Conservation (phyloP, 805 yeast genomes). For the Pichia manshurica region DNA sequence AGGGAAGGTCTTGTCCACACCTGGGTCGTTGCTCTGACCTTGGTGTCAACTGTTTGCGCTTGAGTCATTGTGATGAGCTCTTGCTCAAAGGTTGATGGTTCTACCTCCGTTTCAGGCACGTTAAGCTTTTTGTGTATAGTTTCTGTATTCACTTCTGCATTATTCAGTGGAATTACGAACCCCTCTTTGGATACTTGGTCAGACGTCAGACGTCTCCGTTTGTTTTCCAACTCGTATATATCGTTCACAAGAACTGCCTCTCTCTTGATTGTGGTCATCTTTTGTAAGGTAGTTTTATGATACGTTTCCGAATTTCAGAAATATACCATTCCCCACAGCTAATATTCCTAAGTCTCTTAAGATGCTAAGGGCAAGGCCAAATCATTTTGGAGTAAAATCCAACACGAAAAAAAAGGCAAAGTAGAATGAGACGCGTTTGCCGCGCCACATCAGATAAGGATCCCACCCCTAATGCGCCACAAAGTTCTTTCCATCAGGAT, state of each 20-base stretch:
- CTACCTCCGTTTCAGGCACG: conserved; percentile 26
- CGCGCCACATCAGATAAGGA: background rate
- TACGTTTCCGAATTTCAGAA: too few species aligned
- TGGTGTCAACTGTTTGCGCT: conserved; percentile 20
- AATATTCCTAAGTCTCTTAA: too few species aligned
- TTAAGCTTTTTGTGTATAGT: conserved; percentile 27
- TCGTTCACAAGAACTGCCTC: conserved; percentile 2
- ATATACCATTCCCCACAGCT: too few species aligned
- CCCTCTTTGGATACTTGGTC: conserved; percentile 21
- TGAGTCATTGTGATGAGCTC: conserved; percentile 43
- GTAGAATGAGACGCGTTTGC: conserved; percentile 1
- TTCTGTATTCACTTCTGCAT: conserved; percentile 18
- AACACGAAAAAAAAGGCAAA: background rate
- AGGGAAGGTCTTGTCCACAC: conserved; percentile 50
- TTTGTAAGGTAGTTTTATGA: background rate
- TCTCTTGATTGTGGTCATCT: conserved; percentile 9
- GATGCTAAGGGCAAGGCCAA: background rate
- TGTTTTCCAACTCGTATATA: conserved; percentile 11
- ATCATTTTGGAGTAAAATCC: background rate
- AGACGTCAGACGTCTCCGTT: conserved; percentile 11
- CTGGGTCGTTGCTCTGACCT: conserved; percentile 24
- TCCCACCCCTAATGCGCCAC: too few species aligned
- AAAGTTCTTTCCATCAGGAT: too few species aligned
- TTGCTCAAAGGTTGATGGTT: conserved; percentile 47
- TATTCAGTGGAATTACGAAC: conserved; percentile 27